Base-by-base conservation (phyloP, 306 rosid species). In the Carpinus viminea region DNA sequence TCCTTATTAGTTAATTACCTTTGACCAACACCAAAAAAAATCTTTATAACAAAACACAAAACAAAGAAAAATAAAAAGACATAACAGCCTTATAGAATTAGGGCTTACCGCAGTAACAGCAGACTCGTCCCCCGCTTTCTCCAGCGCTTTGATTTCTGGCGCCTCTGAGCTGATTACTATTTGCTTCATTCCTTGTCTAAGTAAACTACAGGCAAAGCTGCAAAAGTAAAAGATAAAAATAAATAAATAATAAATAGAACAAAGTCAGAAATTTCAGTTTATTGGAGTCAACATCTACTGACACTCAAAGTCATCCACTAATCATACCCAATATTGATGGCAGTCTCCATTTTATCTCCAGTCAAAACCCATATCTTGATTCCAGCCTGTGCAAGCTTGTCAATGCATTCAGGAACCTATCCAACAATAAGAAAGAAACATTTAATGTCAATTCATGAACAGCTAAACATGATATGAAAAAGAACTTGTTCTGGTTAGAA, bases 271-370 rank as follows among this genome's bases (percentile, higher is more conserved):
- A 80, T 47, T 70, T 70, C 48, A n/a, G n/a, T 43, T 12, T 41
- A 24, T 46, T 28, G 74, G 60, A 34, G 51, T 18, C 16, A 76
- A 53, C 43, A 74, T 72, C 18, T 65, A 13, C 73, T 51, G 16
- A 2, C 36, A 64, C 74, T 64, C 26, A 10, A 59, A 75, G 12
- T 21, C 57, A 71, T 47, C 28, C 60, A 76, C 57, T 43, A 59
- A 45, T 57, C 79, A 66, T 85, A 89, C 99, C 99, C 99, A 52
- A 96, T 96, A 74, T 96, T 93, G 85, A 96, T 96, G 45, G 99
- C 99, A 36, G 98, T 96, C 84, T 96, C 99, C 99, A 96, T 96
- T 89, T 96, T 96, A 86, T 96, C 99, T 65, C 99, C 99, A 51
- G 99, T 96, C 90, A 96, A 85, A 78, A 96, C 99, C 99, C 99